A percentile compares a stretch with the other conserved stretches of the same genome.
Evolutionary conservation across 2,329 filamentous ascomycete genomes (phyloP).

Genomic region (Hypoxylon sp.): DNA sequence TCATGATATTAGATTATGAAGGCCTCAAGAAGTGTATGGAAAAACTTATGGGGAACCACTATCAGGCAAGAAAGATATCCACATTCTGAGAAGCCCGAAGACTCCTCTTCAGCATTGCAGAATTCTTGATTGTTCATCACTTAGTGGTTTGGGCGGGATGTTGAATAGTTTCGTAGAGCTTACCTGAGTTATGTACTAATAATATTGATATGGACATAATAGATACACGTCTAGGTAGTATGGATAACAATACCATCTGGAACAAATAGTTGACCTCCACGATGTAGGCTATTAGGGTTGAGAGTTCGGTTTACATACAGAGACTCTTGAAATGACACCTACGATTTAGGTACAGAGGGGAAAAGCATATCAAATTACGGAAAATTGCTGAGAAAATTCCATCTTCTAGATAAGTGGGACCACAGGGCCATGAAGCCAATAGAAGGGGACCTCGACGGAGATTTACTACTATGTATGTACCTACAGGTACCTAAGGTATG

Average conservation of each 20-base stretch:
- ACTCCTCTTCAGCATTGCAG: slow-evolving; percentile 54
- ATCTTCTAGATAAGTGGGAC: background rate
- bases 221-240: too few species aligned
- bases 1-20: slow-evolving; percentile 13
- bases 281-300: background rate
- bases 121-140: slow-evolving; percentile 56
- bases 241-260: background rate
- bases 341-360: background rate
- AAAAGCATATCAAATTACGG: background rate
- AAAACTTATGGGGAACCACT: slow-evolving; percentile 12
- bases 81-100: slow-evolving; percentile 47
- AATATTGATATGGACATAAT: background rate
- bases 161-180: background rate
- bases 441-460: slow-evolving; percentile 3
- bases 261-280: background rate
- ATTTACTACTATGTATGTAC: slow-evolving; percentile 18
- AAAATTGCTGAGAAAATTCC: slow-evolving; percentile 20
- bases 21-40: background rate
- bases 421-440: slow-evolving; percentile 19
- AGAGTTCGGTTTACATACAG: background rate
- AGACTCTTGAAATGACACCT: background rate
- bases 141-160: slow-evolving; percentile 23
- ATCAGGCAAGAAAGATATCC: slow-evolving; percentile 54
- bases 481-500: too few species aligned
- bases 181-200: background rate